Evolutionary conservation across 2,329 filamentous ascomycete species (phyloP), one percentile per base, ranked within the genome.

Genomic region (Geosmithia morbida): DNA sequence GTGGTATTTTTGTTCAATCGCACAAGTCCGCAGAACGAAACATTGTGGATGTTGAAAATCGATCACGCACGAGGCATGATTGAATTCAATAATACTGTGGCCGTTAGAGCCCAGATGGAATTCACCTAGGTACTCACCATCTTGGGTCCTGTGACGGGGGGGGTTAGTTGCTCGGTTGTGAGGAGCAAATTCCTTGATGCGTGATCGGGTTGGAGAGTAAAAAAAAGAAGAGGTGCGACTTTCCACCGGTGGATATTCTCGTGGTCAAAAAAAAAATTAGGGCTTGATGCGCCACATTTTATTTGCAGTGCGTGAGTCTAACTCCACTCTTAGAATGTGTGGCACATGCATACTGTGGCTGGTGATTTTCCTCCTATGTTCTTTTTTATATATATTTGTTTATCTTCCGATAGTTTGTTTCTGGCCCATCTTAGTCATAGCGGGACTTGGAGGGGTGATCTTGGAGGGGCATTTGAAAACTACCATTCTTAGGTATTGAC

Each of bases 91-190:
- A 37, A 44, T 46, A 57, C 59, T 63, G 57, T 62, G 61, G 63
- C 63, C 58, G 58, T 65, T 55, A 64, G 61, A 64, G 61, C 59
- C 55, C 53, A 59, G 54, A 53, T 52, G 53, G 50, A 30, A 19
- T 53, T 56, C 48, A 49, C 40, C 37, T 57, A 57, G 53, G 48
- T 50, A 66, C 65, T 67, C 60, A 67, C 65, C 65, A 68, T 68
- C 56, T 66, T 67, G 62, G 53, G 57, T 61, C 47, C 52, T 56
- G 60, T 26, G 56, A 57, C 16, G 58, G 60, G 33, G n/a, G 33
- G 33, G 33, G 33, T 37, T 37, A 37, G 55, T 51, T 64, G 59
- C 59, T 65, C 57, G 46, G 47, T 45, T 43, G 46, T 52, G 49
- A 42, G 46, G 42, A 50, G 51, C 49, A 63, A 56, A 56, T 53